Evolutionary conservation across 2,329 filamentous ascomycete genomes (phyloP), one percentile per base, ranked within the genome.

Genomic region (Pestalotiopsis fici): DNA sequence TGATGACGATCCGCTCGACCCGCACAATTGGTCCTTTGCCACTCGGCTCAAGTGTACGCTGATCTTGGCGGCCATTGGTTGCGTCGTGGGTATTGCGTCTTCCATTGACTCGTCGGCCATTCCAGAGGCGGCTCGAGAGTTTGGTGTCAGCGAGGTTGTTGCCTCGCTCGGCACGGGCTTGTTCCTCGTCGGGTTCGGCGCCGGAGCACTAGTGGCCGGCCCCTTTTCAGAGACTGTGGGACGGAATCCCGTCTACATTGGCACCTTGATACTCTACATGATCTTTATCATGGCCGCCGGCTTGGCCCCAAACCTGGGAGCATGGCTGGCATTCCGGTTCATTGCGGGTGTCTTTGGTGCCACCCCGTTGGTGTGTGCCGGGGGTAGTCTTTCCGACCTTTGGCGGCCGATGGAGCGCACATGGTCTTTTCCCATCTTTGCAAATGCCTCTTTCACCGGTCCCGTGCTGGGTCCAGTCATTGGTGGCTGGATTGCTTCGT

Each of bases 261-360:
- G 72, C 0, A 80, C 80, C 15, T 18, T 60, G 57, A 23, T 60
- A 15, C 57, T 60, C 15, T 60, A 60, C 13, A 60, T 60, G 57
- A 60, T 60, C 31, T 60, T 84, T 11, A 83, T 82, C 71, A 80
- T 82, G 71, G 83, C 78, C 1, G 80, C 80, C 2, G 83, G 77
- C 0, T 75, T 85, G 0, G 79, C 82, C 0, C 81, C 81, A 0
- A 83, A 81, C 66, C 75, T 85, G 7, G 77, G 76, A 0, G 77
- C 79, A 9, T 74, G 84, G 5, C 79, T 85, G 47, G 77, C 75
- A 1, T 86, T 86, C 67, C 80, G 85, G 0, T 84, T 87, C 67
- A 68, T 87, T 1, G 78, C 83, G 1, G 85, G 83, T 0, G 78
- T 83, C 31, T 81, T 80, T 18, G 83, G 82, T 0, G 82, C 82